These are phyloP conservation scores for Chalciporus piperatus DNA, from an alignment of 768 basidiomycete genomes.

Conservation along the genomic window DNA sequence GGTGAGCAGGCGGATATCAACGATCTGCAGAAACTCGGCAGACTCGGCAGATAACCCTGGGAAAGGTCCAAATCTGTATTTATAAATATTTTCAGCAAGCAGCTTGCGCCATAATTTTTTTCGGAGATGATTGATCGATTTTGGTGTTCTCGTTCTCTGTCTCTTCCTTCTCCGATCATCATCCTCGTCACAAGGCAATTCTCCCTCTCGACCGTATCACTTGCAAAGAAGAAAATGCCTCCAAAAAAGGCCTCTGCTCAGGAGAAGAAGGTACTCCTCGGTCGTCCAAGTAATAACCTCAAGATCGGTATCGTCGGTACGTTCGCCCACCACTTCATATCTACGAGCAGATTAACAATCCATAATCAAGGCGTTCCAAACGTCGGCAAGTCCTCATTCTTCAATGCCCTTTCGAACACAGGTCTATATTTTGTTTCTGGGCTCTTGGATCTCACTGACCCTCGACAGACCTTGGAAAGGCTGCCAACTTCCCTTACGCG, in stretches of 20 bases:
- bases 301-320: constrained; percentile 99
- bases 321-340: constrained; percentile 12
- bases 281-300: constrained; percentile 93
- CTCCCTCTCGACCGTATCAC: constrained; percentile 36
- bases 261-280: constrained; percentile 87
- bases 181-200: constrained; percentile 25
- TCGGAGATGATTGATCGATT: constrained; percentile 33
- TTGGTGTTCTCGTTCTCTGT: constrained; percentile 12
- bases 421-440: constrained; percentile 43
- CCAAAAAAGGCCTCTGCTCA: constrained; percentile 77
- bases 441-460: constrained; percentile 2
- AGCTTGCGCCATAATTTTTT: constrained; percentile 3
- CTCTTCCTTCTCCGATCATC: constrained; percentile 10
- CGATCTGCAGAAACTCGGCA: constrained; percentile 17
- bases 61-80: neutral
- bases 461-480: constrained; percentile 76
- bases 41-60: constrained; percentile 20
- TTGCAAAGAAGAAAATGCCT: constrained; percentile 74
- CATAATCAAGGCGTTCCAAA: constrained; percentile 75
- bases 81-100: neutral
- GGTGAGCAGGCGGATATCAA: neutral
- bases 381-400: constrained; percentile 99
- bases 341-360: neutral
- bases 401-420: constrained; percentile 92
- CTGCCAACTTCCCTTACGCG: constrained; percentile 97